These are phyloP conservation scores for Penicillium canescens DNA, from an alignment of 495 filamentous ascomycete genomes.

Conservation along the genomic window DNA sequence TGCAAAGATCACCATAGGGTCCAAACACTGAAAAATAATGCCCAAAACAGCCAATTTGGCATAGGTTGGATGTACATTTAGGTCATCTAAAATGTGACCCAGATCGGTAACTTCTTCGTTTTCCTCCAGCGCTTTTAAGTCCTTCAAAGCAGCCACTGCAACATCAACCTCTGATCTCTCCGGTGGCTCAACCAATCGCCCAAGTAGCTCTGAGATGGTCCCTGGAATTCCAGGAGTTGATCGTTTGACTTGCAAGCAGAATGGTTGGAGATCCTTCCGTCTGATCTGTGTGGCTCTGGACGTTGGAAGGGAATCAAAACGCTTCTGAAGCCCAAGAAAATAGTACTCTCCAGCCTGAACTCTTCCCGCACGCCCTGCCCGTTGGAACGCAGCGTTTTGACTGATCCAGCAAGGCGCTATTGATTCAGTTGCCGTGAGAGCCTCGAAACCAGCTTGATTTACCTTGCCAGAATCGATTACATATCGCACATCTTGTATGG, in stretches of 20 bases:
- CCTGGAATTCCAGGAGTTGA: background rate
- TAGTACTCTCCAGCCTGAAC: slow-evolving; percentile 60
- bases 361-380: slow-evolving; percentile 59
- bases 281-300: slow-evolving; percentile 45
- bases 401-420: slow-evolving; percentile 54
- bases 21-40: slow-evolving; percentile 60
- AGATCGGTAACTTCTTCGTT: slow-evolving; percentile 53
- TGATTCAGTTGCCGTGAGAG: slow-evolving; percentile 41
- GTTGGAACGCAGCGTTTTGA: slow-evolving; percentile 55
- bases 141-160: slow-evolving; percentile 46
- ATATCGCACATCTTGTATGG: slow-evolving; percentile 58
- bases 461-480: slow-evolving; percentile 59
- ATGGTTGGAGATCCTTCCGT: slow-evolving; percentile 12
- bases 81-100: slow-evolving; percentile 46
- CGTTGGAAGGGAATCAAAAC: slow-evolving; percentile 47
- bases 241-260: slow-evolving; percentile 18
- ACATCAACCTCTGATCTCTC: slow-evolving; percentile 37
- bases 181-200: slow-evolving; percentile 55
- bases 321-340: slow-evolving; percentile 51
- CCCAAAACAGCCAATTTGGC: slow-evolving; percentile 62
- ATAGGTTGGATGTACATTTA: slow-evolving; percentile 51
- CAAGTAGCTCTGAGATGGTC: slow-evolving; percentile 46
- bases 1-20: slow-evolving; percentile 58
- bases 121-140: slow-evolving; percentile 49
- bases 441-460: slow-evolving; percentile 52